Conservation (phyloP, 768 basidiomycete genomes). For the Boletus rubroflammeus region DNA sequence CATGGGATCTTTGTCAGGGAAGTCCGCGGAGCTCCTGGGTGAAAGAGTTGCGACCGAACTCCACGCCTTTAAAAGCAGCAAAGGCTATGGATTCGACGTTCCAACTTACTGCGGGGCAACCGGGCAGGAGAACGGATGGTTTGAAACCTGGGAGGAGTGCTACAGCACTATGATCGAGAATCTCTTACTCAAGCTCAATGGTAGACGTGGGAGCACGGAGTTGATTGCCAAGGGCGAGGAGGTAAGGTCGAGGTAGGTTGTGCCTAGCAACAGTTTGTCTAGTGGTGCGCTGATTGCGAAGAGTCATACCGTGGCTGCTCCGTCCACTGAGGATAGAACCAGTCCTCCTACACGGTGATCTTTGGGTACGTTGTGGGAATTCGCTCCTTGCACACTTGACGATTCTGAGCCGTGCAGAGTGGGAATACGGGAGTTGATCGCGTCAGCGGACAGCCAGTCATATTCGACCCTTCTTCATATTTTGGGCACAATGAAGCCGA, state of each 20-base stretch:
- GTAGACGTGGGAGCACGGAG: conserved; percentile 39
- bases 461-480: conserved; percentile 77
- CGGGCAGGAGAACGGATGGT: conserved; percentile 69
- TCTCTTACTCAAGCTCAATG: conserved; percentile 45
- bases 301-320: conserved; percentile 72
- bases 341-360: conserved; percentile 73
- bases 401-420: conserved; percentile 41
- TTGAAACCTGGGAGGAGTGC: conserved; percentile 65
- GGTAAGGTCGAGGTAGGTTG: conserved; percentile 44
- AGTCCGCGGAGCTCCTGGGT: conserved; percentile 50
- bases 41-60: conserved; percentile 63
- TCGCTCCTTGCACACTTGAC: neutral
- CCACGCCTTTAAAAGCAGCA: conserved; percentile 49
- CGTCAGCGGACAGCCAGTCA: conserved; percentile 53
- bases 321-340: conserved; percentile 56
- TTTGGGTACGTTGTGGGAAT: conserved; percentile 56
- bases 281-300: conserved; percentile 27
- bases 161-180: conserved; percentile 59
- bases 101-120: conserved; percentile 79
- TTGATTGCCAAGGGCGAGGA: conserved; percentile 51
- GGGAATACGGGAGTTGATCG: conserved; percentile 68
- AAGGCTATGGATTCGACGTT: conserved; percentile 66
- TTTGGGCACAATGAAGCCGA: conserved; percentile 83
- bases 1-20: conserved; percentile 43
- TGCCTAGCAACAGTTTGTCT: neutral